phyloP scores from a whole-genome alignment of 441 rosid species.

The Adansonia rubrostipa region DNA sequence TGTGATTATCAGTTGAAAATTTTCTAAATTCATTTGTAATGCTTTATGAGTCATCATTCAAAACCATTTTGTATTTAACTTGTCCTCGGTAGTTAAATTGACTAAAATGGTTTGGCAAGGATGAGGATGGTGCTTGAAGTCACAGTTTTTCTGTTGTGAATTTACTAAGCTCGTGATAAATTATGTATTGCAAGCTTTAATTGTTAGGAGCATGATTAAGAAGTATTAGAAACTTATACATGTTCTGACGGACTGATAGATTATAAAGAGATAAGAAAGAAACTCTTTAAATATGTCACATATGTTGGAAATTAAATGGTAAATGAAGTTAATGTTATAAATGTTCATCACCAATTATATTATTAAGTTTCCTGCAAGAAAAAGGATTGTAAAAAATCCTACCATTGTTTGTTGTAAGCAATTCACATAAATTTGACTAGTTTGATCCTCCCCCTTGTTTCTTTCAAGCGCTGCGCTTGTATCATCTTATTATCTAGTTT shows the following conservation, averaged over 20 bases:
- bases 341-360: background rate
- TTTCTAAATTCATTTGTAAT: background rate
- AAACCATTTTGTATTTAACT: background rate
- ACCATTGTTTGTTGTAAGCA: background rate
- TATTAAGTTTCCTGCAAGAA: background rate
- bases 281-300: background rate
- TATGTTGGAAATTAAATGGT: conserved; percentile 15
- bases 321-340: background rate
- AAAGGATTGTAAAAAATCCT: background rate
- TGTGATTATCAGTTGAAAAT: conserved; percentile 12
- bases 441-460: background rate
- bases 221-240: background rate
- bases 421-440: background rate
- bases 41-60: background rate
- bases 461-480: background rate
- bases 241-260: background rate
- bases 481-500: background rate
- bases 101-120: background rate
- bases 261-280: background rate
- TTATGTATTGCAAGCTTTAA: background rate
- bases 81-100: background rate
- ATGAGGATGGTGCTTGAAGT: background rate
- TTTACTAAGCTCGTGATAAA: conserved; percentile 7
- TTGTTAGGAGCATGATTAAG: background rate
- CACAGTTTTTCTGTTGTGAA: background rate